Base-by-base conservation (phyloP, 1,284 basidiomycete species). In the Marasmius sp. region DNA sequence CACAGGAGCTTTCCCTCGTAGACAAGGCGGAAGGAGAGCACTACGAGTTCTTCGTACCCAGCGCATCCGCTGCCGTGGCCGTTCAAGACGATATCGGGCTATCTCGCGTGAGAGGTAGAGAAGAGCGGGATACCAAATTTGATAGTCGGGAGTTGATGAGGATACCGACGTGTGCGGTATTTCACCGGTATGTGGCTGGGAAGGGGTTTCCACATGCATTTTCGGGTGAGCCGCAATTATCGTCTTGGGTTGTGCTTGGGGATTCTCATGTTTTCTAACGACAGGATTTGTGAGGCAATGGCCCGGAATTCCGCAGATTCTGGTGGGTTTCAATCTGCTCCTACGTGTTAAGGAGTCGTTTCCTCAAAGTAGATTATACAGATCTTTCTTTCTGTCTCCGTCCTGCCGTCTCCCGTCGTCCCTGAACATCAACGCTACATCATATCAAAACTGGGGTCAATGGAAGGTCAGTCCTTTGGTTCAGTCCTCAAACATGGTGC, bases 141-240 rank as follows among this genome's bases (percentile, higher is more conserved):
- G 58, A 63, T 39, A 68, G 64, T 60, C 70, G 69, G 41, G 74
- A 75, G 48, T 71, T 86, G 4, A 73, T 74, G 5, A 72, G 85
- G 11, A 81, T 87, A 34, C 79, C 81, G 1, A 80, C 80, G 1
- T 79, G 82, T 60, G 83, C 85, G 1, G 72, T 88, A 10, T 87
- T 86, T 72, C 84, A 87, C 66, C 84, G 85, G 66, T 69, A 84
- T 37, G 72, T 81, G 0, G 72, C 76, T 27, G 84, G 82, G 1
- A 74, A 73, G 54, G 85, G 86, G 51, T 81, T 86, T 6, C 86
- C 86, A 1, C 85, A 87, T 63, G 81, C 83, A 0, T 88, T 87
- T 62, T 76, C 81, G 58, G 80, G 82, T 81, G 57, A 58, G 75
- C 68, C 54, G 36, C 38, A 47, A 18, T 27, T 12, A 5, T 6